phyloP scores from a whole-genome alignment of 176 grass and related monocot species.

The Typha latifolia region DNA sequence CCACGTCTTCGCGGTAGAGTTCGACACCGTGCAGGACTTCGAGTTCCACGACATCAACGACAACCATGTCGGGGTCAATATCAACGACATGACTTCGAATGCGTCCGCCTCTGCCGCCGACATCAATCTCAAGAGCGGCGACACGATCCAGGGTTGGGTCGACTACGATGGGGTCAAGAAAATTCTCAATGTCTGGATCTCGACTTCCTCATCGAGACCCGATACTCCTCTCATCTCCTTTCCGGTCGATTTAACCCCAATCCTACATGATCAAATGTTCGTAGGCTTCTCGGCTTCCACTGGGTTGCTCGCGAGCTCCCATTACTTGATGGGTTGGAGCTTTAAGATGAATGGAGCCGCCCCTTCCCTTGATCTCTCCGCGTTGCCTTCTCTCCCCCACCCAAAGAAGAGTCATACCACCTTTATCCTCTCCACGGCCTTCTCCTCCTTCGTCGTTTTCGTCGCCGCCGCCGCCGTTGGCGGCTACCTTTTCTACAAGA shows the following conservation, averaged over 20 bases:
- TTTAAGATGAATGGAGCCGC: constrained; percentile 46
- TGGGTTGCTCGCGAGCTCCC: constrained; percentile 84
- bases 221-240: constrained; percentile 48
- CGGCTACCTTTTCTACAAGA: constrained; percentile 34
- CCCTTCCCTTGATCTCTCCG: constrained; percentile 32
- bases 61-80: constrained; percentile 77
- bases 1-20: constrained; percentile 84
- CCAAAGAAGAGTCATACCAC: constrained; percentile 16
- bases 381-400: constrained; percentile 45
- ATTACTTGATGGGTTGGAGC: constrained; percentile 78
- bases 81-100: constrained; percentile 58
- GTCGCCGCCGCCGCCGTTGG: constrained; percentile 15
- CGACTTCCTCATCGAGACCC: constrained; percentile 27
- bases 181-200: constrained; percentile 42
- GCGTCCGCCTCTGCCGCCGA: constrained; percentile 30
- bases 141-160: constrained; percentile 53
- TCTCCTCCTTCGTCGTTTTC: constrained; percentile 35
- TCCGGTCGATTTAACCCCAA: constrained; percentile 28
- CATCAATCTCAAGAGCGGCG: constrained; percentile 55
- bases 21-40: constrained; percentile 92
- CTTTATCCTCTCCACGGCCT: constrained; percentile 32
- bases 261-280: constrained; percentile 58
- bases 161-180: constrained; percentile 55
- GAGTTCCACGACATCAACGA: constrained; percentile 87
- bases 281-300: constrained; percentile 84